Conservation (phyloP, 257 asterid genomes). For the Primulina huaijiensis region DNA sequence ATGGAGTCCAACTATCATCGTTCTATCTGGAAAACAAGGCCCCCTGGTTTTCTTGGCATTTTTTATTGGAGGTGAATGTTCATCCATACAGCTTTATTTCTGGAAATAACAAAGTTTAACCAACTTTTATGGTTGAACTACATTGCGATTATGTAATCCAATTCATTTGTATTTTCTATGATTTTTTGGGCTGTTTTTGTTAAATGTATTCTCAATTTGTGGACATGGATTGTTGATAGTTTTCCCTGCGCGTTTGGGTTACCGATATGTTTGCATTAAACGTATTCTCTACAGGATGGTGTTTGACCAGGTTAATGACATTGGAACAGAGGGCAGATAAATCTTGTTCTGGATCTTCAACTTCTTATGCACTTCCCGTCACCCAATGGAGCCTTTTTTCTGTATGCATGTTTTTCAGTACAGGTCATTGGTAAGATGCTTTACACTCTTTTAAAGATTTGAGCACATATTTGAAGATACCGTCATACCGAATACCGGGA, state of each 20-base stretch:
- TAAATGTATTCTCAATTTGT: background rate
- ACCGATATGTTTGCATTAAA: conserved; percentile 23
- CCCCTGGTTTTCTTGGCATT: conserved; percentile 64
- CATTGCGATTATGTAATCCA: background rate
- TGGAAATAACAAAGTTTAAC: conserved; percentile 5
- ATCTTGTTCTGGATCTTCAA: conserved; percentile 38
- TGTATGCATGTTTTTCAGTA: conserved; percentile 79
- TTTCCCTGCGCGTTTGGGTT: conserved; percentile 8
- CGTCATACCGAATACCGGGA: background rate
- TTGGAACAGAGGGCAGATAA: conserved; percentile 34
- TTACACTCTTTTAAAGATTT: conserved; percentile 15
- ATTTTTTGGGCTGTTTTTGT: conserved; percentile 7
- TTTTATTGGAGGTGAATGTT: conserved; percentile 63
- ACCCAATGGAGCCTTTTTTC: conserved; percentile 85
- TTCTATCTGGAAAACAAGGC: conserved; percentile 92
- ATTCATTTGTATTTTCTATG: background rate
- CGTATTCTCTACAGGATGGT: conserved; percentile 58
- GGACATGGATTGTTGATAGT: conserved; percentile 1
- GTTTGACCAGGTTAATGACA: conserved; percentile 54
- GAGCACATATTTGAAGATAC: conserved; percentile 16
- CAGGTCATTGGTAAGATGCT: conserved; percentile 84
- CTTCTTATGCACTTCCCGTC: conserved; percentile 59
- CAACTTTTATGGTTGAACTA: background rate
- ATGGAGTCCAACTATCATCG: conserved; percentile 71
- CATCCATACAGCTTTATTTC: conserved; percentile 12